Evolutionary conservation across 768 basidiomycete genomes (phyloP), one percentile per base, ranked within the genome.

Genomic region (Coprinopsis strossmayeri): DNA sequence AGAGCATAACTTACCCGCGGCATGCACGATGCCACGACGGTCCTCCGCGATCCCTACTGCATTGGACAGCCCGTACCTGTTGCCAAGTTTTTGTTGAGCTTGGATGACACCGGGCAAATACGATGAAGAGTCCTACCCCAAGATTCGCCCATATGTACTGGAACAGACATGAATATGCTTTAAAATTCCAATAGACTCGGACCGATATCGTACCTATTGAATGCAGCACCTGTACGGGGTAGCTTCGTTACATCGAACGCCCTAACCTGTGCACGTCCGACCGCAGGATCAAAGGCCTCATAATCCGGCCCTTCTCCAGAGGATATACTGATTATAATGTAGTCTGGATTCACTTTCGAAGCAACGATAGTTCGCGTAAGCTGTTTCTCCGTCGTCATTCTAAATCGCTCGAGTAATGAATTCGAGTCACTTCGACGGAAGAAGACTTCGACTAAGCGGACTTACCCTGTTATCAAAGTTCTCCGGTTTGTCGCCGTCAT

Each of bases 41-140:
- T 55, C 54, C 38, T 55, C 54, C 20, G 38, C 39, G 13, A 55
- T 21, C 2, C 54, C 54, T 5, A 55, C 51, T 11, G 34, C 48
- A 42, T 55, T 55, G 21, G 53, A 18, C 26, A 49, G 15, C 11
- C 48, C 48, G 24, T 49, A 40, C 2, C 45, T 46, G 11, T 38
- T 38, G 17, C 17, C 37, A 38, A 15, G 15, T 7, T 15, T 32
- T 15, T 18, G 37, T 38, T 7, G 5, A 38, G 10, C 7, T 9
- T 7, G 9, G 37, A 12, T 9, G 17, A 38, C 5, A 38, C 7
- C 5, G 37, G 18, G 5, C 12, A 9, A 20, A 9, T 9, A 20
- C 18, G 10, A 38, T 17, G 37, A n/a, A n/a, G n/a, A n/a, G n/a
- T n/a, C n/a, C n/a, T 18, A 38, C 40, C 43, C 43, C 27, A 45